These are phyloP conservation scores for Acrodontium crateriforme DNA, from an alignment of 2,329 filamentous ascomycete species.

Conservation along the genomic window DNA sequence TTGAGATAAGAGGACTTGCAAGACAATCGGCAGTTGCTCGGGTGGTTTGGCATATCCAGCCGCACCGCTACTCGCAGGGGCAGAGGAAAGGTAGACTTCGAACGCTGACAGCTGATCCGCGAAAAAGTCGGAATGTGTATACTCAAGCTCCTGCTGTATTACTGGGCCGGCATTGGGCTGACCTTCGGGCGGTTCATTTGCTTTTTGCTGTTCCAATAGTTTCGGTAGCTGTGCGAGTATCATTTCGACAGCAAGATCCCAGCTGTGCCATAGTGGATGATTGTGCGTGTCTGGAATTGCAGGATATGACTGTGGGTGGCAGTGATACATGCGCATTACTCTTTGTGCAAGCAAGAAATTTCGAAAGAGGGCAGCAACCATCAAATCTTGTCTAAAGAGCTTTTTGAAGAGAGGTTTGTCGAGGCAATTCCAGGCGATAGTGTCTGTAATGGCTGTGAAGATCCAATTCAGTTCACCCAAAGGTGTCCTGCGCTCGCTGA, in stretches of 20 bases:
- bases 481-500: slow-evolving; percentile 86
- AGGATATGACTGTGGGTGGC: slow-evolving; percentile 83
- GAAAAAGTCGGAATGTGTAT: slow-evolving; percentile 90
- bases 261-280: slow-evolving; percentile 91
- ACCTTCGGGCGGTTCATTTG: slow-evolving; percentile 28
- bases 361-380: slow-evolving; percentile 95
- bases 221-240: slow-evolving; percentile 79
- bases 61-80: slow-evolving; percentile 77
- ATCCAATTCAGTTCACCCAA: slow-evolving; percentile 98
- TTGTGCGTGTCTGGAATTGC: slow-evolving; percentile 88
- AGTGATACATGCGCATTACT: slow-evolving; percentile 93
- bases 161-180: slow-evolving; percentile 4
- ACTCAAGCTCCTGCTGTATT: slow-evolving; percentile 55
- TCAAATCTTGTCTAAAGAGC: slow-evolving; percentile 90
- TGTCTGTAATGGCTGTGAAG: slow-evolving; percentile 96
- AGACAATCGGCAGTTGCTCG: slow-evolving; percentile 87
- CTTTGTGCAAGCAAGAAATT: slow-evolving; percentile 92
- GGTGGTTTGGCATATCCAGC: slow-evolving; percentile 54
- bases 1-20: slow-evolving; percentile 91
- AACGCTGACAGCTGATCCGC: slow-evolving; percentile 95
- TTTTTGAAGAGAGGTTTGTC: slow-evolving; percentile 87
- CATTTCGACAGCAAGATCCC: slow-evolving; percentile 94
- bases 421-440: slow-evolving; percentile 93
- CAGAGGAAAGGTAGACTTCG: slow-evolving; percentile 89
- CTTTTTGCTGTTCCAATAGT: slow-evolving; percentile 62